These are phyloP conservation scores for Sungouiozyma intestinalis DNA, from an alignment of 805 yeast genomes.

Conservation along the genomic window DNA sequence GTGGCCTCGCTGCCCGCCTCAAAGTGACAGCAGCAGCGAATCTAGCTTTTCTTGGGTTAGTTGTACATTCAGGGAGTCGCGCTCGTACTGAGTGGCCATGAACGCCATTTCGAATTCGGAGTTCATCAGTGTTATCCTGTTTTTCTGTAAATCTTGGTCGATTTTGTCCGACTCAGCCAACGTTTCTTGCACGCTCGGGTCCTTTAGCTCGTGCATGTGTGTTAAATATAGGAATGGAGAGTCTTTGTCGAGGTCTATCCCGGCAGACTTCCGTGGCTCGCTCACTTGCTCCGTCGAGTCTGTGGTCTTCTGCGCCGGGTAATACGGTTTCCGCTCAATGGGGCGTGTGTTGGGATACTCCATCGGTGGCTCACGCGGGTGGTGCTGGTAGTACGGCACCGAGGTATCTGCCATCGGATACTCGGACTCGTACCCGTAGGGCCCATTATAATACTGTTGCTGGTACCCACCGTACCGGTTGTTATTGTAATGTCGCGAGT, in stretches of 20 bases:
- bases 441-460: not conserved
- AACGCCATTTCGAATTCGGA: constrained; percentile 22
- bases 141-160: constrained; percentile 17
- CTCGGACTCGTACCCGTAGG: not conserved
- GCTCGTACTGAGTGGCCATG: constrained; percentile 20
- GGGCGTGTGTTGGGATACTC: too few relatives aligned
- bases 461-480: not conserved
- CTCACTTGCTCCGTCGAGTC: not conserved
- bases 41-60: constrained; percentile 30
- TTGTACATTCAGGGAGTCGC: constrained; percentile 27
- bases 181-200: constrained; percentile 8
- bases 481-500: not conserved
- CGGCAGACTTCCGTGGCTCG: not conserved
- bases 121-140: constrained; percentile 11
- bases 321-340: too few relatives aligned
- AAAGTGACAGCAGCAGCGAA: constrained; percentile 9
- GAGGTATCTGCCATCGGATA: too few relatives aligned
- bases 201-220: constrained; percentile 8
- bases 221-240: constrained; percentile 19
- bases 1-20: not conserved
- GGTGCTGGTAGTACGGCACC: constrained; percentile 2
- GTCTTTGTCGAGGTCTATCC: constrained; percentile 8
- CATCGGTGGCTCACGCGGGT: constrained; percentile 1
- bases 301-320: too few relatives aligned
- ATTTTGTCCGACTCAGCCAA: constrained; percentile 15